A percentile compares a stretch with the other conserved stretches of the same genome.
These are phyloP conservation scores for Cardamine chenopodiifolia DNA, from an alignment of 345 rosid species.

Conservation along the genomic window DNA sequence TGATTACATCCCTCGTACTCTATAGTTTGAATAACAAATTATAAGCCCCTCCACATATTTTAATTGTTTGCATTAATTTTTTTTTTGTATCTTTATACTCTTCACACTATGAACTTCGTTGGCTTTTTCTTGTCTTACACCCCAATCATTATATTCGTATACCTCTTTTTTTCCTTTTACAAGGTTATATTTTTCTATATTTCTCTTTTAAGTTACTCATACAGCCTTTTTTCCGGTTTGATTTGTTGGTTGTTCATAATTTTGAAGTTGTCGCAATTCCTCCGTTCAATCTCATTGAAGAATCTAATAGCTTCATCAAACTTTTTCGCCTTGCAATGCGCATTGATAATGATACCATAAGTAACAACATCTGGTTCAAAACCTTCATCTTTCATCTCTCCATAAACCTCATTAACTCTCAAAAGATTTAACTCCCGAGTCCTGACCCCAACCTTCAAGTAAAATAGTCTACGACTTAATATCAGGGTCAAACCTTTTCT, in stretches of 20 bases:
- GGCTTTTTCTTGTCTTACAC: constrained; percentile 44
- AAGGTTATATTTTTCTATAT: constrained; percentile 24
- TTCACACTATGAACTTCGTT: constrained; percentile 42
- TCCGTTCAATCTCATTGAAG: constrained; percentile 65
- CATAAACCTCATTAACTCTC: constrained; percentile 66
- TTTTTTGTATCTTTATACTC: constrained; percentile 21
- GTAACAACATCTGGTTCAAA: constrained; percentile 80
- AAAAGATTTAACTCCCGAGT: constrained; percentile 59
- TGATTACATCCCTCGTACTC: too few species aligned
- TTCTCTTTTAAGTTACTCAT: constrained; percentile 2
- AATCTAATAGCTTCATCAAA: constrained; percentile 57
- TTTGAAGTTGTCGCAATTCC: too few species aligned
- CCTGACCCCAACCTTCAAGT: constrained; percentile 86
- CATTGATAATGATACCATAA: constrained; percentile 72
- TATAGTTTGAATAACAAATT: constrained; percentile 29
- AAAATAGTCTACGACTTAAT: constrained; percentile 73
- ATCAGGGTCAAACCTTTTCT: constrained; percentile 63
- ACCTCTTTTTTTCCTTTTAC: constrained; percentile 24
- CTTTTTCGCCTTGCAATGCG: constrained; percentile 65
- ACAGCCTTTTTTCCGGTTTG: background rate
- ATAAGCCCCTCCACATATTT: constrained; percentile 31
- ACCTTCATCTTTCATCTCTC: constrained; percentile 78
- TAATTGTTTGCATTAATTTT: background rate
- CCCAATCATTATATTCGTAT: constrained; percentile 39
- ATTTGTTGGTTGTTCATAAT: too few species aligned